Percentiles rank a stretch among this genome's conserved stretches.
Evolutionary conservation across 2,329 filamentous ascomycete genomes (phyloP).

Genomic region (Rugonectria rugulosa): DNA sequence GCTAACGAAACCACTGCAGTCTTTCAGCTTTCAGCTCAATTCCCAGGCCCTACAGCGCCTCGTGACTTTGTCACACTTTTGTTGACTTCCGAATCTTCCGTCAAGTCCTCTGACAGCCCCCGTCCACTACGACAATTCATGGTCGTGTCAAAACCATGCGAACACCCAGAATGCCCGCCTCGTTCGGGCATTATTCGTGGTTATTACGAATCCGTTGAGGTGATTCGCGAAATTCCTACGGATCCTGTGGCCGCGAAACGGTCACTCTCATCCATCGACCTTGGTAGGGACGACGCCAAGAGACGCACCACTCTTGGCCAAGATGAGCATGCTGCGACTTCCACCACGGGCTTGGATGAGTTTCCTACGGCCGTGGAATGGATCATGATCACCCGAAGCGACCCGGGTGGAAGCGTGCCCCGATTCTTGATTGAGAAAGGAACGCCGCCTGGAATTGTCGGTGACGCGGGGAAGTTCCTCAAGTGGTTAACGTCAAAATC

Average conservation of each 20-base stretch:
- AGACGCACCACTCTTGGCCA: constrained; percentile 26
- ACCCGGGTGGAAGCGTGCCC: constrained; percentile 87
- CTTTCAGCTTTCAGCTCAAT: constrained; percentile 86
- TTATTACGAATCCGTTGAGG: constrained; percentile 88
- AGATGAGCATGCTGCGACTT: constrained; percentile 21
- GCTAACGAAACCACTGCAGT: constrained; percentile 56
- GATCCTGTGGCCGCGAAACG: constrained; percentile 47
- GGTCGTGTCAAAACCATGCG: constrained; percentile 85
- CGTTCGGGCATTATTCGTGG: constrained; percentile 81
- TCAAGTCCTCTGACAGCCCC: constrained; percentile 38
- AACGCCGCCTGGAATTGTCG: constrained; percentile 81
- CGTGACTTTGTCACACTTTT: constrained; percentile 87
- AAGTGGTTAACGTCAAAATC: constrained; percentile 69
- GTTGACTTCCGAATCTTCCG: constrained; percentile 68
- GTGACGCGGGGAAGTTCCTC: constrained; percentile 81
- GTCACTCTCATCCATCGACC: constrained; percentile 44
- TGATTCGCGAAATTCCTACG: constrained; percentile 82
- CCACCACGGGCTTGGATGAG: constrained; percentile 34
- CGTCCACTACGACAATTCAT: constrained; percentile 75
- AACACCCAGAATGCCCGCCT: constrained; percentile 75
- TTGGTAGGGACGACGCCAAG: constrained; percentile 40
- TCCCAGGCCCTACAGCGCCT: constrained; percentile 86
- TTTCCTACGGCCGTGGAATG: constrained; percentile 72
- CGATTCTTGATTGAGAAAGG: constrained; percentile 91
- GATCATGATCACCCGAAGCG: constrained; percentile 91